Evolutionary conservation across 805 yeast genomes (phyloP).

Genomic region (Candida pini): DNA sequence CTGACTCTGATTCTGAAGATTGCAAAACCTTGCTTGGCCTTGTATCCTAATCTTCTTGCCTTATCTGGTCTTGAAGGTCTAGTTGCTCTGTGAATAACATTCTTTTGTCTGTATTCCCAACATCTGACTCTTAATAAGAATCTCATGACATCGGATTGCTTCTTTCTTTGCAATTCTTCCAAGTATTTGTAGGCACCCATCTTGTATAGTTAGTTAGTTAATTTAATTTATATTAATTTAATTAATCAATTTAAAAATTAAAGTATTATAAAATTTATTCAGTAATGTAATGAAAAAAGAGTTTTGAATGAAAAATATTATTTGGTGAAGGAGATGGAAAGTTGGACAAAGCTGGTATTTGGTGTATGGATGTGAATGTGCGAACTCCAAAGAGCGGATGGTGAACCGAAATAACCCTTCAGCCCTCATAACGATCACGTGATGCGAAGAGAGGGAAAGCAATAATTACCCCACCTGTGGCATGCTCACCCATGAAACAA

Average conservation of each 20-base stretch:
- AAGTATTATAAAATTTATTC: too few species aligned
- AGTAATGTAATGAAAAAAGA: too few species aligned
- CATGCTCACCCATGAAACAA: too few species aligned
- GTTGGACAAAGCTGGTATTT: too few species aligned
- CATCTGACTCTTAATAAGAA: constrained; percentile 99
- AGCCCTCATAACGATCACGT: too few species aligned
- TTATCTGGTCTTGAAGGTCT: constrained; percentile 99
- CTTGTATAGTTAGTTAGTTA: constrained; percentile 21
- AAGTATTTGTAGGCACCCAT: constrained; percentile 99
- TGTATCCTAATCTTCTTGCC: constrained; percentile 99
- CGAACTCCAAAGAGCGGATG: too few species aligned
- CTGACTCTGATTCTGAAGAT: constrained; percentile 98
- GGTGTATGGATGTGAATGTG: too few species aligned
- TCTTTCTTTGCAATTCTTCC: constrained; percentile 99
- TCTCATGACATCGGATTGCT: constrained; percentile 99
- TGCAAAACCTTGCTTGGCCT: constrained; percentile 99
- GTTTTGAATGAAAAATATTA: too few species aligned
- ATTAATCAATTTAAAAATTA: neutral
- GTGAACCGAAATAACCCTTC: too few species aligned
- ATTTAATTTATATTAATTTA: neutral
- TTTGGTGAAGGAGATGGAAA: too few species aligned
- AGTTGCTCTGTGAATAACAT: constrained; percentile 96
- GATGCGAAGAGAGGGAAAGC: too few species aligned
- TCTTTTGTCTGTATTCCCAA: constrained; percentile 99
- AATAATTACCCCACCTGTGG: too few species aligned